Percentiles rank a stretch among this genome's conserved stretches.
Conservation (phyloP, 2,329 filamentous ascomycete species). For the Didymella segeticola region DNA sequence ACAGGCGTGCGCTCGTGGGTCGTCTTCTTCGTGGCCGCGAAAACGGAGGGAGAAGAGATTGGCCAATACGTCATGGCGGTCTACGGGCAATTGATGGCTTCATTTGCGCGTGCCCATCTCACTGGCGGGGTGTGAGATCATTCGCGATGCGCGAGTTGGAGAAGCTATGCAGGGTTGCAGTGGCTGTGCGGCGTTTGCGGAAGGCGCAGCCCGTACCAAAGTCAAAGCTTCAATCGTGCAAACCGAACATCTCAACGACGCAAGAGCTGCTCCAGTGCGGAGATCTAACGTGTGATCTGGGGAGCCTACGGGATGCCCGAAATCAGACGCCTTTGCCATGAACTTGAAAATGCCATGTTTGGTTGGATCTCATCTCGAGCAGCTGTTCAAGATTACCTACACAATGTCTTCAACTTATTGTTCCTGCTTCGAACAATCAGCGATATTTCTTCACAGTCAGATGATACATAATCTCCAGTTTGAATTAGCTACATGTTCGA, state of each 20-base stretch:
- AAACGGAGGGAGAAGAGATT: slow-evolving; percentile 81
- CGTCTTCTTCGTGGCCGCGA: slow-evolving; percentile 75
- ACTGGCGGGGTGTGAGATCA: slow-evolving; percentile 34
- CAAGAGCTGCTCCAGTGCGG: not conserved
- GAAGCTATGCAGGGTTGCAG: slow-evolving; percentile 30
- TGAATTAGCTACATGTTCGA: too few relatives aligned
- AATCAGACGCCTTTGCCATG: too few relatives aligned
- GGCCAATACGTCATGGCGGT: slow-evolving; percentile 83
- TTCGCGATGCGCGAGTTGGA: slow-evolving; percentile 31
- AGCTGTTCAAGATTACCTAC: too few relatives aligned
- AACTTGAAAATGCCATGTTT: too few relatives aligned
- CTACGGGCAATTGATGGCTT: slow-evolving; percentile 44
- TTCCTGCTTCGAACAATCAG: too few relatives aligned
- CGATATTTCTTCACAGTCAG: too few relatives aligned
- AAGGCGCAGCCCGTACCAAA: slow-evolving; percentile 18
- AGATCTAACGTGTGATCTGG: too few relatives aligned
- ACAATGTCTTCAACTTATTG: too few relatives aligned
- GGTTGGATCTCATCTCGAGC: too few relatives aligned
- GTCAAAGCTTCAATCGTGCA: slow-evolving; percentile 8
- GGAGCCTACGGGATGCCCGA: too few relatives aligned
- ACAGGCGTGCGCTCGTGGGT: slow-evolving; percentile 61
- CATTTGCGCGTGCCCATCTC: slow-evolving; percentile 47
- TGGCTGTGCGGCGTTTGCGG: slow-evolving; percentile 29
- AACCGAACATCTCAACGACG: not conserved
- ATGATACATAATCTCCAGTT: too few relatives aligned